Evolutionary conservation across 2,329 filamentous ascomycete genomes (phyloP).

Genomic region (Colletotrichum euphorbiae): DNA sequence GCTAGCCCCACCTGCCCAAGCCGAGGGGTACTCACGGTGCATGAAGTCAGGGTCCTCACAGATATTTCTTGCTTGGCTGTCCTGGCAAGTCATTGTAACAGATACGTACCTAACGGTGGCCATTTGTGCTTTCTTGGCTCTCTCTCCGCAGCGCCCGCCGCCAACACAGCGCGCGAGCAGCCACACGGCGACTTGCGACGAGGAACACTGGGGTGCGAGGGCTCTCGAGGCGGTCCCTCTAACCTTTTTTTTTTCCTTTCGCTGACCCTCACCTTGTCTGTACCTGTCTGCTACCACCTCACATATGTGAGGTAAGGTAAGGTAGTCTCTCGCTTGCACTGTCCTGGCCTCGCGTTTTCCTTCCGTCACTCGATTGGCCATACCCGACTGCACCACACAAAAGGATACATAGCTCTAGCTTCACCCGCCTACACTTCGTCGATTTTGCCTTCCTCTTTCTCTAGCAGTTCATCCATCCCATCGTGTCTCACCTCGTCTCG

Average conservation of each 20-base stretch:
- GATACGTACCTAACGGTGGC: neutral
- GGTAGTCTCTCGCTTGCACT: conserved; percentile 26
- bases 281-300: neutral
- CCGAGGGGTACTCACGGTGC: no score
- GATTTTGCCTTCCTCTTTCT: neutral
- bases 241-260: conserved; percentile 16
- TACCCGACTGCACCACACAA: conserved; percentile 27
- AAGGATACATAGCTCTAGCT: conserved; percentile 34
- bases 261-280: conserved; percentile 35
- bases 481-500: conserved; percentile 9
- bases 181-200: conserved; percentile 12
- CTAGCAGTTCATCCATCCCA: conserved; percentile 17
- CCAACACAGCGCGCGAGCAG: conserved; percentile 11
- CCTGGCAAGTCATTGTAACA: neutral
- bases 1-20: no score
- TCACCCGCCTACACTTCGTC: neutral
- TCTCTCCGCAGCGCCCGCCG: conserved; percentile 28
- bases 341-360: conserved; percentile 31
- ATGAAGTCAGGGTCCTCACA: neutral
- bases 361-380: conserved; percentile 38
- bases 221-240: conserved; percentile 29
- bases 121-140: neutral
- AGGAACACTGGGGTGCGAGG: conserved; percentile 22
- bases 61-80: neutral
- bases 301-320: no score